Base-by-base conservation (phyloP, 1,284 basidiomycete species). In the Tremellales sp. region DNA sequence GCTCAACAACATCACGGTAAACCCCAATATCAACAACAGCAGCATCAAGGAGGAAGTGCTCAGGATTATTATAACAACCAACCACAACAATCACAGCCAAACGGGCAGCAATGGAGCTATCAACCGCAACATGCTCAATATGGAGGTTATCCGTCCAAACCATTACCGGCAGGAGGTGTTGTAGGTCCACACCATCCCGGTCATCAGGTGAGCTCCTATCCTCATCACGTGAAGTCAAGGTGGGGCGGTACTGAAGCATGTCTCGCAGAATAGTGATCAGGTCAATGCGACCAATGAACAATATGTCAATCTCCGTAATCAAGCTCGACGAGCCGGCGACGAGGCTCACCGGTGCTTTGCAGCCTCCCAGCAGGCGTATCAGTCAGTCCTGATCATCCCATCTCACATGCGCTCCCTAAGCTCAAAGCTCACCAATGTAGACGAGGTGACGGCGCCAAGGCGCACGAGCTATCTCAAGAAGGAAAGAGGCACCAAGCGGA, bases 391-490 rank as follows among this genome's bases (percentile, higher is more conserved):
- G 29, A 80, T 45, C 87, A 86, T 1, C 89, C 89, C 64, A 64
- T 74, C 15, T 37, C 24, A 17, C 13, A 46, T 13, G 48, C 8
- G 24, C 8, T 35, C 31, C 26, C 48, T 54, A 15, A 51, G 22
- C n/a, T 21, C 22, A 12, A n/a, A n/a, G n/a, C n/a, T n/a, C n/a
- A n/a, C n/a, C n/a, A n/a, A 11, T 43, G 23, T 41, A 70, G 66
- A 51, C 67, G 78, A 1, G 83, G 87, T 2, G 84, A 97, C 62
- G 84, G 89, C 13, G 87, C 81, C 0, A 74, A 76, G 21, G 93
- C 93, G 11, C 93, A 97, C 74, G 78, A 86, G 54, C 78, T 97
- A 27, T 89, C 85, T 10, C 81, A 84, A 56, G 69, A 92, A 72
- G 94, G 91, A 7, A 89, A 93, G 71, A 75, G 77, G 44, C 88